Base-by-base conservation (phyloP, 208 protist species). In the Leishmania martiniquensis region DNA sequence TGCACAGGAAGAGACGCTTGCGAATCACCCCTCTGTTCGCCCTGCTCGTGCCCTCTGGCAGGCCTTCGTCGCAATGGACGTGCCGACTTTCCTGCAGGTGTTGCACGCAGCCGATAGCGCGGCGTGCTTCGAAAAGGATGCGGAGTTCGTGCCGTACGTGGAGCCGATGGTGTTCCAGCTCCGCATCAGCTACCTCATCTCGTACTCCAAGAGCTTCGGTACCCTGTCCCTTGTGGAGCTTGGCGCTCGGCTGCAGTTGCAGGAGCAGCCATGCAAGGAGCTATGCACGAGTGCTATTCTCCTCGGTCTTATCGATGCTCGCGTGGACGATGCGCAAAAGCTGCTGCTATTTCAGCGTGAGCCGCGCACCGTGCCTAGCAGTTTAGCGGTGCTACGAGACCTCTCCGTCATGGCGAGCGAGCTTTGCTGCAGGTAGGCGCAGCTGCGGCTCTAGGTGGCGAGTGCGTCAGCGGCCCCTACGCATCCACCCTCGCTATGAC, bases 231-330 rank as follows among this genome's bases (percentile, higher is more conserved):
- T 95, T 34, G 20, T 77, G 5, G 68, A 76, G 32, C 73, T 95
- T 13, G 83, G 82, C 10, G 77, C 87, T 57, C 88, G 96, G 62
- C 84, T 99, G 34, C 91, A 93, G 78, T 89, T 99, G 63, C 51
- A 82, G 12, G 79, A 80, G 20, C 93, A 80, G 37, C 81, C 98
- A 67, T 95, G 98, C 15, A 93, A 98, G 72, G 70, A 83, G 17
- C 82, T 99, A 42, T 93, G 98, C 60, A 89, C 96, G 22, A 82
- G 90, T 39, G 87, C 99, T 45, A 98, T 99, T 52, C 85, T 98
- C 37, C 97, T 99, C 70, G 87, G 93, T 25, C 75, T 93, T 22
- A 83, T 99, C 42, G 6, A 86, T 32, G 90, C 85, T 17, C 44
- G 62, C 5, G 9, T 96, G 2, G 87, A 94, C 55, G 81, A 84